phyloP scores from a whole-genome alignment of 768 basidiomycete species.

The Trametes sanguinea region DNA sequence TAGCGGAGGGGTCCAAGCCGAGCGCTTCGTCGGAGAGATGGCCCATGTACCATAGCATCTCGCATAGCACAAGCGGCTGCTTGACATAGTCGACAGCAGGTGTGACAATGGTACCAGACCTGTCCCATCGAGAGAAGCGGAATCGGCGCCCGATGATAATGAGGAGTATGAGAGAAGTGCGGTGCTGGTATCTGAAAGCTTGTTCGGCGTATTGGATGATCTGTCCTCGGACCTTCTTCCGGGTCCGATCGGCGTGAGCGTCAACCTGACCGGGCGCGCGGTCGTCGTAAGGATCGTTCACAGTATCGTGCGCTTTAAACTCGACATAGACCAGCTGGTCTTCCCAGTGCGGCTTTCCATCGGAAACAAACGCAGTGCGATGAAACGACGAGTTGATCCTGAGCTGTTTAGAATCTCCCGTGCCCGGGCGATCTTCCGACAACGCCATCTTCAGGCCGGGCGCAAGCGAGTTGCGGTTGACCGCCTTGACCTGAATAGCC shows the following conservation, averaged over 20 bases:
- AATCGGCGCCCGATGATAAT: background rate
- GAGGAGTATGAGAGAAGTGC: slow-evolving; percentile 1
- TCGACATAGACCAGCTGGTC: slow-evolving; percentile 12
- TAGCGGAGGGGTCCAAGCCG: slow-evolving; percentile 3
- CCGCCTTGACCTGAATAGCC: too few relatives aligned
- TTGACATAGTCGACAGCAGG: slow-evolving; percentile 5
- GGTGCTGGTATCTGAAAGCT: background rate
- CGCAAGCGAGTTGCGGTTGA: too few relatives aligned
- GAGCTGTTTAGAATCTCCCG: background rate
- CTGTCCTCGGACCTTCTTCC: background rate
- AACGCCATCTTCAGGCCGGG: too few relatives aligned
- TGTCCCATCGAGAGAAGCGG: slow-evolving; percentile 13
- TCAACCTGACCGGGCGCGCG: background rate
- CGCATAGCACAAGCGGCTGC: background rate
- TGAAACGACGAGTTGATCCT: slow-evolving; percentile 7
- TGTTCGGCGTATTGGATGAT: background rate
- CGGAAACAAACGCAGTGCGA: background rate
- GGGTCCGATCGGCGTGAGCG: background rate
- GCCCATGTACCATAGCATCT: background rate
- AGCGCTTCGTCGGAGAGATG: background rate
- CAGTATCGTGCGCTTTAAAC: background rate
- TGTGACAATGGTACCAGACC: slow-evolving; percentile 2
- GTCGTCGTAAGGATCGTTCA: slow-evolving; percentile 6
- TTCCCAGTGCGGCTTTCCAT: slow-evolving; percentile 8
- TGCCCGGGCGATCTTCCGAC: background rate